Evolutionary conservation across 208 protist genomes (phyloP), one percentile per base, ranked within the genome.

Genomic region (Phytomonas francai): DNA sequence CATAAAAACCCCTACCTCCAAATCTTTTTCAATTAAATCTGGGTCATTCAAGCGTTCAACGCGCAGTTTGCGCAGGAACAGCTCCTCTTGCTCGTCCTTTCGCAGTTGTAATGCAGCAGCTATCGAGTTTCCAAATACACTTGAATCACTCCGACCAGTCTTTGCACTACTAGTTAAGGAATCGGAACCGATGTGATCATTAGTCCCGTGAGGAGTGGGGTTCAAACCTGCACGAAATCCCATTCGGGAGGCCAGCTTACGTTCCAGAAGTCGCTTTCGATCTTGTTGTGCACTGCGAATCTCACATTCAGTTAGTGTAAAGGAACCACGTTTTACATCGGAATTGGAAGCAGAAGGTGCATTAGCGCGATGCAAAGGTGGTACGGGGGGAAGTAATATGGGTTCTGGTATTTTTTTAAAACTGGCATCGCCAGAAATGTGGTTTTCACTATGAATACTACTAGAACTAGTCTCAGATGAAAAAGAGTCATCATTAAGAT

Each of bases 1-100:
- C 12, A 92, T 76, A 65, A 92, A 92, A 3, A 89, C 79, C 56
- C 87, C 87, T 29, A 92, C 84, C 9, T 89, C 77, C 59, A 78
- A 11, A 51, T 92, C 87, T 69, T 88, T 89, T 68, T 84, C 65
- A 14, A 81, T 72, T 0, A 88, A 66, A 9, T 72, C 67, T n/a
- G 59, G 34, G 27, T 74, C 64, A 22, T 77, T 66, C 9, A 64
- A 79, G 19, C 87, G 83, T 57, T 87, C 79, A 65, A 74, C 63
- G 36, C 68, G 56, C 34, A 89, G 68, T 0, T 84, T 81, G 28
- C 65, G 51, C 31, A 87, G 49, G 5, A 84, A 39, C 49, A 77
- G 28, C 68, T 72, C 67, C 67, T 88, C 81, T 28, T 74, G 72
- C 14, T 85, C 78, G 16, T 81, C 74, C 33, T 73, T 74, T 0